Evolutionary conservation across 306 rosid genomes (phyloP).

Genomic region (Senna siamea): DNA sequence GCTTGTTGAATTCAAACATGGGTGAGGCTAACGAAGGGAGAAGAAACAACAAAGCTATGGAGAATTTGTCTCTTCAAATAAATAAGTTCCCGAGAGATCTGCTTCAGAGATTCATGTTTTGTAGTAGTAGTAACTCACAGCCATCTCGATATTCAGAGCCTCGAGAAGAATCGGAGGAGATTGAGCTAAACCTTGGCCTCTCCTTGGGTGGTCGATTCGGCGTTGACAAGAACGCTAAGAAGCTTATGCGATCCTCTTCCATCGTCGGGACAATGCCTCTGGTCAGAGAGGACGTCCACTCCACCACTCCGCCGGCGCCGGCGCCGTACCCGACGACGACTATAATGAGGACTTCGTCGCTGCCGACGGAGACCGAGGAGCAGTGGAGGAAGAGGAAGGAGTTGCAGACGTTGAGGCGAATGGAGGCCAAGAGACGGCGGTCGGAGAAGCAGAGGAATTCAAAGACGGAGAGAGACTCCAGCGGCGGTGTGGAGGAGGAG

Average conservation of each 20-base stretch:
- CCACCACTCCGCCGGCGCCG: constrained; percentile 31
- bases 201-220: constrained; percentile 94
- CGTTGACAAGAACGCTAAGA: constrained; percentile 66
- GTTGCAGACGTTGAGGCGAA: constrained; percentile 76
- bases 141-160: constrained; percentile 18
- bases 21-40: constrained; percentile 56
- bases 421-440: constrained; percentile 90
- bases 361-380: constrained; percentile 92
- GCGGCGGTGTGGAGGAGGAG: constrained; percentile 49
- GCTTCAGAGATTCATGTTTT: constrained; percentile 60
- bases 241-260: constrained; percentile 77
- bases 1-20: constrained; percentile 44
- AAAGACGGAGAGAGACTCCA: constrained; percentile 48
- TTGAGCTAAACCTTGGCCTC: constrained; percentile 87
- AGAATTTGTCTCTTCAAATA: constrained; percentile 46
- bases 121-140: constrained; percentile 31
- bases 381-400: constrained; percentile 98
- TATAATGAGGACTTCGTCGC: constrained; percentile 70
- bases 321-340: constrained; percentile 33
- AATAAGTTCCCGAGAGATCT: constrained; percentile 84
- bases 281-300: constrained; percentile 43
- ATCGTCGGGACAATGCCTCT: constrained; percentile 73
- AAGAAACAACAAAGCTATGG: constrained; percentile 49
- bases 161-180: constrained; percentile 51
- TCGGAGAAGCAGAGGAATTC: constrained; percentile 80